Evolutionary conservation across 2,329 filamentous ascomycete species (phyloP).

Genomic region (Stylonectria norvegica): DNA sequence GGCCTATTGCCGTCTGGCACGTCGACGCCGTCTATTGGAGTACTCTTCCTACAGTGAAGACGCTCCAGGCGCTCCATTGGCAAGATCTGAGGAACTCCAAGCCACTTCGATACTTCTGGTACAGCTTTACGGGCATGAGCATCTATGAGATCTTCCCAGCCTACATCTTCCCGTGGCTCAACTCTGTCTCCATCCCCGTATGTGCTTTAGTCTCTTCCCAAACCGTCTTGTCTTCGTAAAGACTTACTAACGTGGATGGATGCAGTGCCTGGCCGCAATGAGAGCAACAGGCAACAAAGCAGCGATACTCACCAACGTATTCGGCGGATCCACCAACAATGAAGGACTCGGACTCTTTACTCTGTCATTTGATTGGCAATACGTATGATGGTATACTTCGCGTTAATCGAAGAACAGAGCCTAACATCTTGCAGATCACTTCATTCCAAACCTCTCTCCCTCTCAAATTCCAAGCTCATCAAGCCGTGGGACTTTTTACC

Average conservation of each 20-base stretch:
- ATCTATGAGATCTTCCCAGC: slow-evolving; percentile 52
- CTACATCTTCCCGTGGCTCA: slow-evolving; percentile 55
- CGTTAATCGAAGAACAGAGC: not conserved
- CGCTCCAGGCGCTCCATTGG: slow-evolving; percentile 54
- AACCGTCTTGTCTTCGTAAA: not conserved
- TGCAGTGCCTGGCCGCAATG: slow-evolving; percentile 47
- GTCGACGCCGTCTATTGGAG: slow-evolving; percentile 56
- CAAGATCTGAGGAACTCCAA: slow-evolving; percentile 47
- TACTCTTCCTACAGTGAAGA: slow-evolving; percentile 50
- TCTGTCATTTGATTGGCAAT: slow-evolving; percentile 54
- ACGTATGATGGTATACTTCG: slow-evolving; percentile 40
- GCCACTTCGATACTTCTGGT: slow-evolving; percentile 52
- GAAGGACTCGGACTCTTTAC: slow-evolving; percentile 49
- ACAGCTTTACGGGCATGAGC: slow-evolving; percentile 46
- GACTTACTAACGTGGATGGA: not conserved
- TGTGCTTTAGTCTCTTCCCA: not conserved
- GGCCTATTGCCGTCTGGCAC: slow-evolving; percentile 53
- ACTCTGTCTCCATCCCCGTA: slow-evolving; percentile 49
- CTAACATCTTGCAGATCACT: slow-evolving; percentile 42
- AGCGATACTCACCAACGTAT: slow-evolving; percentile 43
- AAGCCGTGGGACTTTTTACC: slow-evolving; percentile 42
- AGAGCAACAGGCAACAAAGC: slow-evolving; percentile 46
- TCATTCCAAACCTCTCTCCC: slow-evolving; percentile 52
- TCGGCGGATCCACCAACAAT: slow-evolving; percentile 50
- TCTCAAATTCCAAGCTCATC: slow-evolving; percentile 47